phyloP scores from a whole-genome alignment of 257 asterid genomes.

The Linderniella brevidens region DNA sequence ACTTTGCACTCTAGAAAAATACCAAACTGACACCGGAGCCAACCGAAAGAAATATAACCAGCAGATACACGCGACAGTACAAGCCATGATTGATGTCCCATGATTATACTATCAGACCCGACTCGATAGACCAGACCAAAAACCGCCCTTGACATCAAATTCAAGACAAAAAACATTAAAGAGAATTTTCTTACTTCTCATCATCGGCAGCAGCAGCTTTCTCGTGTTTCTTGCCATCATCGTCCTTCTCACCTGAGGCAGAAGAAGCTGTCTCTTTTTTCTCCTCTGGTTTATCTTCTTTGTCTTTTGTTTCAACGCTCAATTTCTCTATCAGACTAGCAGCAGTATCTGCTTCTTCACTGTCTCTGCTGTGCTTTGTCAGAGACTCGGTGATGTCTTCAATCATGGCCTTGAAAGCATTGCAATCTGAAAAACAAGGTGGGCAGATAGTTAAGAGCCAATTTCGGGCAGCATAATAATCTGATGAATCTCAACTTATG shows the following conservation, averaged over 20 bases:
- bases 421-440: constrained; percentile 40
- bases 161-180: neutral
- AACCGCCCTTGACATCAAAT: neutral
- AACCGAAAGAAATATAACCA: no score
- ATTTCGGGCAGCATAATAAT: no score
- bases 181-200: neutral
- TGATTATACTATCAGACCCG: neutral
- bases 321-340: constrained; percentile 48
- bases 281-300: constrained; percentile 31
- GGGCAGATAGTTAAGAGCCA: no score
- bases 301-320: constrained; percentile 38
- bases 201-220: neutral
- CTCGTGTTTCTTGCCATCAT: neutral
- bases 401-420: constrained; percentile 50
- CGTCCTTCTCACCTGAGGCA: neutral
- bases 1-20: no score
- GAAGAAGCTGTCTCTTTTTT: neutral
- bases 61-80: no score
- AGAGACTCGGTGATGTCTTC: constrained; percentile 59
- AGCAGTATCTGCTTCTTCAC: constrained; percentile 37
- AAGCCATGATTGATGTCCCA: no score
- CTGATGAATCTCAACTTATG: no score
- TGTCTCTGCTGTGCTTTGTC: constrained; percentile 19
- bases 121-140: neutral
- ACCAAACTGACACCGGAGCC: no score